phyloP scores from a whole-genome alignment of 495 filamentous ascomycete species.

The Penicillium samsonianum region DNA sequence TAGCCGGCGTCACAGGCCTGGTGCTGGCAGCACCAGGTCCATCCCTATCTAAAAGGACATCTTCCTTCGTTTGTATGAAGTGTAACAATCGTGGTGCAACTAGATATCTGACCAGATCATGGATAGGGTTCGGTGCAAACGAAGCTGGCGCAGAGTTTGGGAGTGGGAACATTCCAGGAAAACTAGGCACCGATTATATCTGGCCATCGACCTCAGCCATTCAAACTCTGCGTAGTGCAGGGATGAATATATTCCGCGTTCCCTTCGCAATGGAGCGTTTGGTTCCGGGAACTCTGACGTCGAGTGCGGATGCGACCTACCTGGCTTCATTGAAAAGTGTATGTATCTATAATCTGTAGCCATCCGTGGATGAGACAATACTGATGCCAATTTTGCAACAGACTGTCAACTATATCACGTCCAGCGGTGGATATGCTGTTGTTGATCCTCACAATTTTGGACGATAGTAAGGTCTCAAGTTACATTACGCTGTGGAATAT shows the following conservation, averaged over 20 bases:
- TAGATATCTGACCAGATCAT: not conserved
- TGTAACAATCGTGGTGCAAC: no score
- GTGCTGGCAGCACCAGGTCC: constrained; percentile 2
- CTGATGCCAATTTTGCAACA: constrained; percentile 17
- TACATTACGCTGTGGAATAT: not conserved
- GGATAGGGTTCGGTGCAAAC: constrained; percentile 12
- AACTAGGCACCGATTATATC: constrained; percentile 56
- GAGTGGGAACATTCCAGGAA: constrained; percentile 44
- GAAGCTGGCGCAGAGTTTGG: constrained; percentile 22
- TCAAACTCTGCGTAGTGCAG: constrained; percentile 55
- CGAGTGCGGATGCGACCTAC: constrained; percentile 36
- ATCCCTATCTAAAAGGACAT: constrained; percentile 2
- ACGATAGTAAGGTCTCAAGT: constrained; percentile 30
- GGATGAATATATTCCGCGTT: constrained; percentile 68
- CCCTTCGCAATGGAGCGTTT: constrained; percentile 68
- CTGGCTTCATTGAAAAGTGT: constrained; percentile 40
- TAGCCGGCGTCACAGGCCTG: not conserved
- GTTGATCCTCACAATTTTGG: constrained; percentile 70
- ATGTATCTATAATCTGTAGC: constrained; percentile 11
- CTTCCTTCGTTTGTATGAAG: constrained; percentile 7
- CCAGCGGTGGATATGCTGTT: constrained; percentile 60
- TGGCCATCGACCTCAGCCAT: constrained; percentile 57
- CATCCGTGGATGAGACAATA: not conserved
- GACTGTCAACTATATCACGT: constrained; percentile 60
- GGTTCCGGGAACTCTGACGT: constrained; percentile 49